Evolutionary conservation across 2,329 filamentous ascomycete species (phyloP).

Genomic region (Hypoxylon sp.): DNA sequence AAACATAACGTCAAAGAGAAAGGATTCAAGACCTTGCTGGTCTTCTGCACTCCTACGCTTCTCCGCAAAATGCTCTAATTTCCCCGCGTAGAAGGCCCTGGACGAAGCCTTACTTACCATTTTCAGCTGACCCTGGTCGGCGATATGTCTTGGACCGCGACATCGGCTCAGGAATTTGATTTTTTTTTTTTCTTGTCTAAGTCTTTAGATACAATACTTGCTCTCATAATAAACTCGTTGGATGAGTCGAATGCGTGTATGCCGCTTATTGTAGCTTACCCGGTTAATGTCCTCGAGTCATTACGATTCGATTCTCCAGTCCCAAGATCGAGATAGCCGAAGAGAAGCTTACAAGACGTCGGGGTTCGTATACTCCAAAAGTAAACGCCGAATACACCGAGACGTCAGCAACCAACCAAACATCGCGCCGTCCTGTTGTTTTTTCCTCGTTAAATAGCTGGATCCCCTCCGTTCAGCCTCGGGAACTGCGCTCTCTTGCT

Average conservation of each 20-base stretch:
- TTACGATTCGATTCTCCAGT: not conserved
- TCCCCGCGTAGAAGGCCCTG: constrained; percentile 27
- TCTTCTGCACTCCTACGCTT: too few species aligned
- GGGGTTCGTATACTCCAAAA: constrained; percentile 13
- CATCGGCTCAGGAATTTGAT: constrained; percentile 23
- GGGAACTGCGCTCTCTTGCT: not conserved
- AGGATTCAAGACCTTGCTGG: too few species aligned
- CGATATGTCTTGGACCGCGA: constrained; percentile 11
- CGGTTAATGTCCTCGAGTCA: not conserved
- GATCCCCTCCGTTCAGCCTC: not conserved
- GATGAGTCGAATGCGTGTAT: not conserved
- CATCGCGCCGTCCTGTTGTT: constrained; percentile 11
- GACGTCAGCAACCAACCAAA: constrained; percentile 12
- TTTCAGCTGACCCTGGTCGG: constrained; percentile 15
- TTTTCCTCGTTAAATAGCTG: constrained; percentile 2
- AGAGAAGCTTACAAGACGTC: constrained; percentile 1
- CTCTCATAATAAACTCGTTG: not conserved
- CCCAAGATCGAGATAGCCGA: constrained; percentile 12
- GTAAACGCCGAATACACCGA: constrained; percentile 7
- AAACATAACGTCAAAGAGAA: too few species aligned
- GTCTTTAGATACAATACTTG: not conserved
- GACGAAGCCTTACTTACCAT: constrained; percentile 4
- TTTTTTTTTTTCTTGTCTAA: not conserved
- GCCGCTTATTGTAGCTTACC: not conserved
- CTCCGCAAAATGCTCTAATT: constrained; percentile 32